phyloP scores from a whole-genome alignment of 768 basidiomycete genomes.

The Agrocybe chaxingu region DNA sequence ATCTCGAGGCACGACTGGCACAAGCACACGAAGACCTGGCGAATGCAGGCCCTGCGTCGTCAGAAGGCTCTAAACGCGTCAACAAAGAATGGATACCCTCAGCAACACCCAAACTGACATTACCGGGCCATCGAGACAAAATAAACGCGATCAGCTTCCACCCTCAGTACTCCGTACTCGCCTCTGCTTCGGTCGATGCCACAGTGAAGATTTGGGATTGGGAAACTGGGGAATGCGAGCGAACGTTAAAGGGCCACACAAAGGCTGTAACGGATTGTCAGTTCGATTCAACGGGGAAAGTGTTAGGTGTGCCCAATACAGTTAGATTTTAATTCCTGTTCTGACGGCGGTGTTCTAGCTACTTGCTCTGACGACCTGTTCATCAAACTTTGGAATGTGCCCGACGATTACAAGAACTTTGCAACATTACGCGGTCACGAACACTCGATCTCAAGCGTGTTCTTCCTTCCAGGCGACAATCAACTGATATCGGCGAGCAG shows the following conservation, averaged over 20 bases:
- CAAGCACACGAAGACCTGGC: slow-evolving; percentile 70
- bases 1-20: slow-evolving; percentile 82
- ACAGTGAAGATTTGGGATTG: slow-evolving; percentile 96
- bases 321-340: not conserved
- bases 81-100: slow-evolving; percentile 88
- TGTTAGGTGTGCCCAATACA: slow-evolving; percentile 55
- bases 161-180: slow-evolving; percentile 78
- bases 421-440: slow-evolving; percentile 90
- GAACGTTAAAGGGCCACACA: slow-evolving; percentile 90
- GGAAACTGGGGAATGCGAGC: slow-evolving; percentile 92
- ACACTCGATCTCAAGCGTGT: slow-evolving; percentile 83
- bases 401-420: slow-evolving; percentile 86
- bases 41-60: slow-evolving; percentile 42
- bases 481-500: slow-evolving; percentile 83
- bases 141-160: slow-evolving; percentile 84
- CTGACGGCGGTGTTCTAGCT: slow-evolving; percentile 36
- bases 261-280: slow-evolving; percentile 85
- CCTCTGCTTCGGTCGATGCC: slow-evolving; percentile 84
- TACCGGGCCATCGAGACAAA: slow-evolving; percentile 72
- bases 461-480: slow-evolving; percentile 84
- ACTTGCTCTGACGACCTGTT: slow-evolving; percentile 81
- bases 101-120: slow-evolving; percentile 75
- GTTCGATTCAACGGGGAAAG: slow-evolving; percentile 82
- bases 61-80: slow-evolving; percentile 44
- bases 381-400: slow-evolving; percentile 89